Conservation (phyloP, 129 eudicot species). For the Silybum marianum region DNA sequence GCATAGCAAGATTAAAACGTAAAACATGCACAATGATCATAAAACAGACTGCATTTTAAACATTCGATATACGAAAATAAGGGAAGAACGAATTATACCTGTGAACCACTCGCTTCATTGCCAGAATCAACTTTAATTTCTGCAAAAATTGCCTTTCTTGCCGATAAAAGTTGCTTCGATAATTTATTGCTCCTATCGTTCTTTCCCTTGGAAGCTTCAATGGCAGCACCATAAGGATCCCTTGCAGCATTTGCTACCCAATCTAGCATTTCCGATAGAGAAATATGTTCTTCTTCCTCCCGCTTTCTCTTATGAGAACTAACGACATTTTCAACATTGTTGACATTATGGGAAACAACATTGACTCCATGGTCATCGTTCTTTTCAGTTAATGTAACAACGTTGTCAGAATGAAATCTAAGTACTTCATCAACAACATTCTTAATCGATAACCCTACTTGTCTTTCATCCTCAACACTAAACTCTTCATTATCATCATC, state of each 20-base stretch:
- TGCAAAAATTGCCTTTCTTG: slow-evolving; percentile 55
- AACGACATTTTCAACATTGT: slow-evolving; percentile 16
- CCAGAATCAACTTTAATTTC: slow-evolving; percentile 41
- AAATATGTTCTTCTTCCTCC: slow-evolving; percentile 34
- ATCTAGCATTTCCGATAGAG: slow-evolving; percentile 55
- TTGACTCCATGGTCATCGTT: slow-evolving; percentile 17
- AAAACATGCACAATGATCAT: slow-evolving; percentile 20
- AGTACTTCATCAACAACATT: neutral
- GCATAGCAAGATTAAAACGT: slow-evolving; percentile 18
- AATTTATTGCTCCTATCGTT: too few relatives aligned
- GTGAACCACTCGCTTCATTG: slow-evolving; percentile 33
- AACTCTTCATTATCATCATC: slow-evolving; percentile 13
- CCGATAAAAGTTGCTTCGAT: slow-evolving; percentile 50
- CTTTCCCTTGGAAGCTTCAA: slow-evolving; percentile 54
- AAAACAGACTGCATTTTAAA: slow-evolving; percentile 18
- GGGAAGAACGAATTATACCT: slow-evolving; percentile 43
- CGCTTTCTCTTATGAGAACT: slow-evolving; percentile 63
- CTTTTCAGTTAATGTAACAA: slow-evolving; percentile 12
- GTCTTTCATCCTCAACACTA: slow-evolving; percentile 2
- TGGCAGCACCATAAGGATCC: slow-evolving; percentile 46
- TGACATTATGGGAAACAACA: slow-evolving; percentile 21
- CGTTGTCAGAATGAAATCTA: slow-evolving; percentile 4
- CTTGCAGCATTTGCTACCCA: slow-evolving; percentile 67
- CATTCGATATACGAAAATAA: neutral
- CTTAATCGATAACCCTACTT: neutral